phyloP scores from a whole-genome alignment of 805 yeast genomes.

The Monosporozyma aerobia region DNA sequence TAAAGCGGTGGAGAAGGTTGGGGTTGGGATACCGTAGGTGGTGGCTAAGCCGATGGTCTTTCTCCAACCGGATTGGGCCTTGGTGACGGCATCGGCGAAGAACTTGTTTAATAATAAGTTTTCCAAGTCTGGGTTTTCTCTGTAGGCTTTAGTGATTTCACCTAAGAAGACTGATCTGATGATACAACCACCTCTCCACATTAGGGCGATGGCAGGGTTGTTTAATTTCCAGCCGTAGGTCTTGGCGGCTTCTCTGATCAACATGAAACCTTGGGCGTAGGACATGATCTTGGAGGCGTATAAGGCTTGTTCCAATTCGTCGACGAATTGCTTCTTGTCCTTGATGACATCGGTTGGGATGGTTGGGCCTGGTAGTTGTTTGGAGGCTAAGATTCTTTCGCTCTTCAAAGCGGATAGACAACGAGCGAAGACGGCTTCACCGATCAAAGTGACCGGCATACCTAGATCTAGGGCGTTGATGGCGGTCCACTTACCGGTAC shows the following conservation, averaged over 20 bases:
- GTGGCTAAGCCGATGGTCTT: constrained; percentile 68
- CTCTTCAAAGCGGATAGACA: constrained; percentile 85
- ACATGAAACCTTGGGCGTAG: constrained; percentile 99
- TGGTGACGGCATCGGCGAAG: constrained; percentile 82
- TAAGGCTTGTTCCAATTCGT: constrained; percentile 93
- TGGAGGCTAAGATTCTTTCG: constrained; percentile 85
- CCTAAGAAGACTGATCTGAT: constrained; percentile 97
- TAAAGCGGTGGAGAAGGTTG: constrained; percentile 95
- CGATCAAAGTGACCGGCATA: constrained; percentile 95
- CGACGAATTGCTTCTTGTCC: constrained; percentile 78
- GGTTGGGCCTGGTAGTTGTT: constrained; percentile 69
- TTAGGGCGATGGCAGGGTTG: constrained; percentile 96
- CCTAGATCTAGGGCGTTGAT: constrained; percentile 95
- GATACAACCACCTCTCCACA: constrained; percentile 99
- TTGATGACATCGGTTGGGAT: constrained; percentile 53
- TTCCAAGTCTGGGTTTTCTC: constrained; percentile 86
- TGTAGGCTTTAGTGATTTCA: constrained; percentile 94
- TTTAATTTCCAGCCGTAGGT: constrained; percentile 95
- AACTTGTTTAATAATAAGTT: constrained; percentile 92
- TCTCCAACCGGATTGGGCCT: constrained; percentile 97
- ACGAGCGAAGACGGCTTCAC: constrained; percentile 98
- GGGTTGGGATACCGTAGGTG: constrained; percentile 88
- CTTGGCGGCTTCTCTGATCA: constrained; percentile 95
- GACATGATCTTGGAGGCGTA: constrained; percentile 98
- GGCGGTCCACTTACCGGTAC: constrained; percentile 99